A percentile compares a stretch with the other conserved stretches of the same genome.
Conservation (phyloP, 2,329 filamentous ascomycete species). For the Rachicladosporium sp. region DNA sequence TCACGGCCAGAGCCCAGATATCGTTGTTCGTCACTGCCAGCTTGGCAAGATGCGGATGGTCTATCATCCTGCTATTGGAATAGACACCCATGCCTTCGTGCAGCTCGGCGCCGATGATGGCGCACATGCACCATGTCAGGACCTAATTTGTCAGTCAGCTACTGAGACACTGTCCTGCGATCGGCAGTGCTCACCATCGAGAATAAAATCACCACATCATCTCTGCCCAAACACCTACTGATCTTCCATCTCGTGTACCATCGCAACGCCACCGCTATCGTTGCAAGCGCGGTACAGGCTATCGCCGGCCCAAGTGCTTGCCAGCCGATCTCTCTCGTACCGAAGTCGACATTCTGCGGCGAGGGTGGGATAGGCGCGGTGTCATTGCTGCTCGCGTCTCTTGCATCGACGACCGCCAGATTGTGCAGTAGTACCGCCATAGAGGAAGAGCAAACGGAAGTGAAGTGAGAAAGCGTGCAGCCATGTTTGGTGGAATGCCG, state of each 20-base stretch:
- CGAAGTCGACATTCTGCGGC: constrained; percentile 5
- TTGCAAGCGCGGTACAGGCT: constrained; percentile 19
- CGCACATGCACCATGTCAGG: constrained; percentile 19
- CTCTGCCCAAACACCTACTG: constrained; percentile 21
- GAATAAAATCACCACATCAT: constrained; percentile 25
- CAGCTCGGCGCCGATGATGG: constrained; percentile 16
- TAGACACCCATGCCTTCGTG: constrained; percentile 14
- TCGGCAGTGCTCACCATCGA: constrained; percentile 11
- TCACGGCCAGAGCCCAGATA: constrained; percentile 22
- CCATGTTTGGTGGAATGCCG: too few species aligned
- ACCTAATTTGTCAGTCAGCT: constrained; percentile 7
- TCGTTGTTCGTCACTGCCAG: constrained; percentile 22
- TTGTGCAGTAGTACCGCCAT: too few species aligned
- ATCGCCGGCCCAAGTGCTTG: constrained; percentile 21
- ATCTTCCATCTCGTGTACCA: constrained; percentile 24
- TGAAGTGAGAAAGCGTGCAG: too few species aligned
- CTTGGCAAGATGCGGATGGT: constrained; percentile 14
- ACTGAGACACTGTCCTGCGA: too few species aligned
- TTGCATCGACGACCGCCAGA: too few species aligned
- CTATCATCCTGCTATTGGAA: constrained; percentile 3
- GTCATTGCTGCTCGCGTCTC: too few species aligned
- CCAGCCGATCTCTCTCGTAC: constrained; percentile 17
- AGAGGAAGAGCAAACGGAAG: too few species aligned
- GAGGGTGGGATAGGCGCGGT: background rate
- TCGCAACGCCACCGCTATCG: constrained; percentile 20